These are phyloP conservation scores for Arbutus unedo DNA, from an alignment of 148 eudicot genomes.

Conservation along the genomic window DNA sequence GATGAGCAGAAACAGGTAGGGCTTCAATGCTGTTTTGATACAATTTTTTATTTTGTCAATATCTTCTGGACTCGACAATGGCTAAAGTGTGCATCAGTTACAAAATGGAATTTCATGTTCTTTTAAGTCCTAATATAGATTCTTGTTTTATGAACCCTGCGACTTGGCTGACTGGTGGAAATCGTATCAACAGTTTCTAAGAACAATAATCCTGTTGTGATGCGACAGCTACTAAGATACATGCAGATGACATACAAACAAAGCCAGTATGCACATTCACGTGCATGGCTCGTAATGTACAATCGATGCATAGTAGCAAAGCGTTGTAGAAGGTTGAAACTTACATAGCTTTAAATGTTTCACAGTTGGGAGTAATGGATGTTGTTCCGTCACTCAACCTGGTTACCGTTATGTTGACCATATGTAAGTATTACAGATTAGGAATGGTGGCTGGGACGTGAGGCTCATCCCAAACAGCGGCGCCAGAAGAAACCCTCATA, in stretches of 20 bases:
- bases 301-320: not conserved
- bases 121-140: not conserved
- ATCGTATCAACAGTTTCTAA: not conserved
- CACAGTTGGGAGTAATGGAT: not conserved
- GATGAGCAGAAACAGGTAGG: not conserved
- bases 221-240: not conserved
- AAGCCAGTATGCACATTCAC: not conserved
- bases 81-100: not conserved
- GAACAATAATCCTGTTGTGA: not conserved
- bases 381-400: not conserved
- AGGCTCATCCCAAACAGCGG: not conserved
- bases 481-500: not conserved
- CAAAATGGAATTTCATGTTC: constrained; percentile 1
- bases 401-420: not conserved
- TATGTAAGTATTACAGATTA: not conserved
- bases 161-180: not conserved
- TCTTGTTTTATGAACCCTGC: not conserved
- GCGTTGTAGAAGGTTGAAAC: not conserved
- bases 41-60: not conserved
- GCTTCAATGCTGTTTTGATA: not conserved
- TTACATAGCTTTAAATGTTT: not conserved
- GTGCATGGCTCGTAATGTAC: not conserved
- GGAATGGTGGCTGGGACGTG: not conserved
- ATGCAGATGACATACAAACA: not conserved
- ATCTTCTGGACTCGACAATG: not conserved